These are phyloP conservation scores for Orobanche coerulescens DNA, from an alignment of 257 asterid genomes.

Conservation along the genomic window DNA sequence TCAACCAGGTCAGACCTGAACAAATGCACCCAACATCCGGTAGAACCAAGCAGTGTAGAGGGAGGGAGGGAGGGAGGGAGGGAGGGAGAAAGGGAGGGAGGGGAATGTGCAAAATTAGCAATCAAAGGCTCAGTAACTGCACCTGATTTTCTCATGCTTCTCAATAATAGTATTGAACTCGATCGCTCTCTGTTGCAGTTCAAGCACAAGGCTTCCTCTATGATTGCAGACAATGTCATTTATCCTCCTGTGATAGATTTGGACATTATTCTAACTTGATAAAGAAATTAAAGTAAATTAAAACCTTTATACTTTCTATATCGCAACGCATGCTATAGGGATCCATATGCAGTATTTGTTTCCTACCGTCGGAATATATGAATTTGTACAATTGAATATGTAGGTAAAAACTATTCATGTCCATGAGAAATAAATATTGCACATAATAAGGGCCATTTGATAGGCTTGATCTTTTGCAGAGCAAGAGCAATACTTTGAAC, in stretches of 20 bases:
- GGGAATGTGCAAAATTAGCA: constrained; percentile 6
- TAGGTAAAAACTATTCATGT: neutral
- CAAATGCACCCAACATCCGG: constrained; percentile 21
- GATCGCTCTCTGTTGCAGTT: constrained; percentile 87
- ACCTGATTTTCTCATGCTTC: constrained; percentile 79
- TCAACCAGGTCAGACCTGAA: constrained; percentile 79
- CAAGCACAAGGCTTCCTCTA: constrained; percentile 74
- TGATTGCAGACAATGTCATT: constrained; percentile 44
- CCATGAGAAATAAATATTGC: neutral
- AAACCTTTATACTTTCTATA: neutral
- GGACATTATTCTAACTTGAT: constrained; percentile 8
- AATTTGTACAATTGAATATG: neutral
- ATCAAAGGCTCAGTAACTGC: constrained; percentile 8
- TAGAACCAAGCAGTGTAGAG: constrained; percentile 19
- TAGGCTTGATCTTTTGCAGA: neutral
- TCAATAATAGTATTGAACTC: constrained; percentile 69
- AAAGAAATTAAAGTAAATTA: neutral
- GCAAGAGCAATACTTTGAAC: constrained; percentile 50
- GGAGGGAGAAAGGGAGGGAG: constrained; percentile 6
- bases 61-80: too few relatives aligned
- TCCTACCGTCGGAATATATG: neutral
- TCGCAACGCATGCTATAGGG: too few relatives aligned
- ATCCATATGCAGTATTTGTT: neutral
- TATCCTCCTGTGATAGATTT: constrained; percentile 52
- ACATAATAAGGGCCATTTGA: neutral